These are phyloP conservation scores for Chrysoporthe deuterocubensis DNA, from an alignment of 2,329 filamentous ascomycete species.

Conservation along the genomic window DNA sequence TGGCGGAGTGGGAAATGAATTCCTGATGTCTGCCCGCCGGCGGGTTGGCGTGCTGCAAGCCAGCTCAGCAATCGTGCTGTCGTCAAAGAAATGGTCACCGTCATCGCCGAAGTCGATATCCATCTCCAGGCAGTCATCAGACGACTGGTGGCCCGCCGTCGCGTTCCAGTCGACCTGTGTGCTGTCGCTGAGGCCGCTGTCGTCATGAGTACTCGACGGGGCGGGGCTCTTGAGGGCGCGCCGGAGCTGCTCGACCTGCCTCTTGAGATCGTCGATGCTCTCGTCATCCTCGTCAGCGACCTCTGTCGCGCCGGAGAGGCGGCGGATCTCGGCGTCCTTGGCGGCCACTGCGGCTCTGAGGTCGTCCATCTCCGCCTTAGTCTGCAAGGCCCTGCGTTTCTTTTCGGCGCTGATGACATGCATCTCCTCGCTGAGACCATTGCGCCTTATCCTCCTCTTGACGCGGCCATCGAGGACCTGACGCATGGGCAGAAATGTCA, in stretches of 20 bases:
- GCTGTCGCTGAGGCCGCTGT: constrained; percentile 32
- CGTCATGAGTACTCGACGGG: constrained; percentile 15
- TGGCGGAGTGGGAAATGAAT: constrained; percentile 61
- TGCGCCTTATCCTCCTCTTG: constrained; percentile 60
- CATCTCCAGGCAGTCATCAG: constrained; percentile 47
- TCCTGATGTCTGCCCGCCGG: constrained; percentile 35
- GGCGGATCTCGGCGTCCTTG: constrained; percentile 57
- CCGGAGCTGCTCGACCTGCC: constrained; percentile 17
- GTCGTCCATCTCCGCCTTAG: constrained; percentile 51
- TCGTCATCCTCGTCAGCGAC: constrained; percentile 12
- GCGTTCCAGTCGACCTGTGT: constrained; percentile 52
- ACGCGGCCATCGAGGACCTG: constrained; percentile 62
- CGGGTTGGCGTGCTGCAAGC: constrained; percentile 56
- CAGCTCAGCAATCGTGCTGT: constrained; percentile 55
- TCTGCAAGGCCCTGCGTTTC: constrained; percentile 43
- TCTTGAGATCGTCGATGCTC: constrained; percentile 25
- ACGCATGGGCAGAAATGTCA: constrained; percentile 54
- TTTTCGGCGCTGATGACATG: constrained; percentile 55
- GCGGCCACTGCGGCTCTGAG: constrained; percentile 53
- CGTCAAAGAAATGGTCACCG: constrained; percentile 48
- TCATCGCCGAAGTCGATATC: constrained; percentile 43
- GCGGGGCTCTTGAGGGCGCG: constrained; percentile 23
- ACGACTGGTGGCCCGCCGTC: constrained; percentile 41
- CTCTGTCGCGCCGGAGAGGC: constrained; percentile 43
- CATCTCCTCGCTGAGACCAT: constrained; percentile 62